Evolutionary conservation across 306 rosid genomes (phyloP), one percentile per base, ranked within the genome.

Genomic region (Begonia fuchsioides): DNA sequence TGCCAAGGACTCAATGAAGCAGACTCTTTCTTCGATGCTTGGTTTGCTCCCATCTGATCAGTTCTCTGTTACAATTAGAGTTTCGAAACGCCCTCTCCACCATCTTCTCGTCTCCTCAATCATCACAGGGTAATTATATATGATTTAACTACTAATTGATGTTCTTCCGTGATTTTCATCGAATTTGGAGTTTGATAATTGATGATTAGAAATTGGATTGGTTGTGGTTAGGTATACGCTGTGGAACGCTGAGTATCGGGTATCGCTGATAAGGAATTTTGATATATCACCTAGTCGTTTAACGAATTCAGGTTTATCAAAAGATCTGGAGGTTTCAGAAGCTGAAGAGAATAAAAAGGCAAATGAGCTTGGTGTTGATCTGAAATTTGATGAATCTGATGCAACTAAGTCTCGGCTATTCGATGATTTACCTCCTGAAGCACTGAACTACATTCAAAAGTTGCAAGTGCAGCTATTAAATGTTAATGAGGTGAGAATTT

Each of bases 221-320:
- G 49, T 32, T 64, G 49, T 59, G 48, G 39, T 50, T 57, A 90
- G 98, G 77, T 90, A 85, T 61, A 90, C 98, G 8, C 67, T 90
- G 39, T 90, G 98, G 98, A 90, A 80, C 59, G 98, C 87, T 6
- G 98, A 85, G 73, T 90, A 90, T 65, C 71, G 98, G 66, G 59
- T 81, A 63, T 83, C 88, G 17, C 55, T 90, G 73, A 69, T 41
- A 73, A 81, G 93, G 79, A 90, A 90, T 73, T 68, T 90, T 14
- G 92, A 85, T 53, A 56, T 81, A 26, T 71, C 93, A 2, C 56
- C 60, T 9, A 55, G 46, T 15, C 51, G 35, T 52, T 62, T 35
- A 50, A 35, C 57, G 26, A 64, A 9, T n/a, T 67, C 53, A 45
- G 62, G 63, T 52, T 44, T 51, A 46, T 58, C 66, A 12, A 58